A percentile compares a stretch with the other conserved stretches of the same genome.
phyloP scores from a whole-genome alignment of 345 rosid species.

The Capsella bursapastoris region DNA sequence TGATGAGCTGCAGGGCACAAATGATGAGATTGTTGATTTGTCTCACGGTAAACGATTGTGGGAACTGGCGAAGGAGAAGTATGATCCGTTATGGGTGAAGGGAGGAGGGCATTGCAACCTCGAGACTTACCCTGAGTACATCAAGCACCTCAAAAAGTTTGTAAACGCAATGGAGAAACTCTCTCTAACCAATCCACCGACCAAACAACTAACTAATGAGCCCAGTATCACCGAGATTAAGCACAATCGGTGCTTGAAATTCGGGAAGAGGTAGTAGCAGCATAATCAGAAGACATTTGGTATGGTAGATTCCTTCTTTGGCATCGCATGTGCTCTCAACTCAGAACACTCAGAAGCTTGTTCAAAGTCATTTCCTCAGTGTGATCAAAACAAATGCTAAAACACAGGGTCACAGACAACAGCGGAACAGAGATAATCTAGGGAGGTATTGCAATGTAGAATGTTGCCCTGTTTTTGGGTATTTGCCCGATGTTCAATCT shows the following conservation, averaged over 20 bases:
- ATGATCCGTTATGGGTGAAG: constrained; percentile 93
- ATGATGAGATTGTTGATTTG: constrained; percentile 84
- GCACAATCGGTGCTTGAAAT: constrained; percentile 73
- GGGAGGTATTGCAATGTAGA: constrained; percentile 18
- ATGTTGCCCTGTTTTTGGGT: constrained; percentile 24
- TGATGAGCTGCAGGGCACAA: constrained; percentile 73
- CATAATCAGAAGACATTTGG: constrained; percentile 25
- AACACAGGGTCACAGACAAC: constrained; percentile 15
- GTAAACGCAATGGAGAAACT: constrained; percentile 92
- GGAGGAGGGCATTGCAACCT: constrained; percentile 99
- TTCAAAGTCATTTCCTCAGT: constrained; percentile 26
- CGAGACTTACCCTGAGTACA: constrained; percentile 92
- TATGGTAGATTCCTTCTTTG: constrained; percentile 22
- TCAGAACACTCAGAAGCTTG: constrained; percentile 30
- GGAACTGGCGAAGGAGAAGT: constrained; percentile 91
- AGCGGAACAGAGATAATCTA: constrained; percentile 13
- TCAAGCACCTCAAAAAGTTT: constrained; percentile 80
- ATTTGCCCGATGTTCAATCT: constrained; percentile 20
- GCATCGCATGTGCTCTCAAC: constrained; percentile 27
- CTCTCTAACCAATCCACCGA: constrained; percentile 56
- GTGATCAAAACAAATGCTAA: constrained; percentile 25
- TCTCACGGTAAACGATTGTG: constrained; percentile 92
- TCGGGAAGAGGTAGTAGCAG: constrained; percentile 56
- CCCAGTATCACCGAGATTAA: constrained; percentile 66
- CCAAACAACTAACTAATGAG: constrained; percentile 51